These are phyloP conservation scores for Chaetomium cochliodes DNA, from an alignment of 495 filamentous ascomycete species.

Conservation along the genomic window DNA sequence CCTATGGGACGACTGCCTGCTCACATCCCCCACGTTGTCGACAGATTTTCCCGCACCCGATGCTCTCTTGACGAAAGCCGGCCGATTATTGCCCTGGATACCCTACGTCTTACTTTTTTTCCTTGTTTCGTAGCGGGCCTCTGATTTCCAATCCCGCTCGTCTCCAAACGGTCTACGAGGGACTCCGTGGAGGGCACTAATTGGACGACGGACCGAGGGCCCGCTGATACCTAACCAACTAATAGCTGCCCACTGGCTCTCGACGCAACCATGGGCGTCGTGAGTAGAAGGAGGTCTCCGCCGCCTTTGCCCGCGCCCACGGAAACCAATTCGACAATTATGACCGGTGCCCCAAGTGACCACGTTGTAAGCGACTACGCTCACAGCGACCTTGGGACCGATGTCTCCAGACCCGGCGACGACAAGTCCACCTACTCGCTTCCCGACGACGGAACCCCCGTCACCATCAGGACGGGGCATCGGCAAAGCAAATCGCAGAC, in stretches of 20 bases:
- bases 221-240: conserved; percentile 28
- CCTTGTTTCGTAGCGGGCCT: conserved; percentile 12
- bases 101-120: conserved; percentile 15
- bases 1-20: conserved; percentile 31
- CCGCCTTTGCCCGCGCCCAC: conserved; percentile 75
- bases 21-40: conserved; percentile 26
- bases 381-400: conserved; percentile 61
- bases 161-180: conserved; percentile 17
- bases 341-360: conserved; percentile 43
- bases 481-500: conserved; percentile 73
- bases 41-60: conserved; percentile 35
- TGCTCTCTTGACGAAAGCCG: conserved; percentile 31
- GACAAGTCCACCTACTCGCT: conserved; percentile 73
- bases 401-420: conserved; percentile 78
- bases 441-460: conserved; percentile 90
- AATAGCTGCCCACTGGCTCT: conserved; percentile 23
- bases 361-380: conserved; percentile 31
- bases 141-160: conserved; percentile 19
- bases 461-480: conserved; percentile 80
- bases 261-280: conserved; percentile 64
- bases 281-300: conserved; percentile 52
- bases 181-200: conserved; percentile 30
- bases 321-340: conserved; percentile 66
- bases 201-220: conserved; percentile 31
- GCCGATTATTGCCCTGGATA: conserved; percentile 21